Percentiles rank a stretch among this genome's conserved stretches.
These are phyloP conservation scores for Mallotus repandus DNA, from an alignment of 441 rosid genomes.

Conservation along the genomic window DNA sequence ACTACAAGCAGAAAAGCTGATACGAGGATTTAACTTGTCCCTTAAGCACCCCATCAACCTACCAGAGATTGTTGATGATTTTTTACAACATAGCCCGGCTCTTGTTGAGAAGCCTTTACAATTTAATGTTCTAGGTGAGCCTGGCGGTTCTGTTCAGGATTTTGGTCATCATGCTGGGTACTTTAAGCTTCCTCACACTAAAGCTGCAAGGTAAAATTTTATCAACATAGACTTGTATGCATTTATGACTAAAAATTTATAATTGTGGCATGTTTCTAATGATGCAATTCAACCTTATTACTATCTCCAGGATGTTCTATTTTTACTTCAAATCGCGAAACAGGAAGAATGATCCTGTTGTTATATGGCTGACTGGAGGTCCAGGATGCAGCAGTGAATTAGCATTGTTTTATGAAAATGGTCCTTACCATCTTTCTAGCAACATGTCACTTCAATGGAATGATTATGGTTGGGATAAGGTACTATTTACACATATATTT, in stretches of 20 bases:
- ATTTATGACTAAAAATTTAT: neutral
- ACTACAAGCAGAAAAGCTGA: slow-evolving; percentile 45
- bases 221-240: neutral
- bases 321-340: slow-evolving; percentile 71
- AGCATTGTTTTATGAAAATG: slow-evolving; percentile 85
- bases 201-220: slow-evolving; percentile 53
- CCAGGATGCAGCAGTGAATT: slow-evolving; percentile 91
- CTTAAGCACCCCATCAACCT: slow-evolving; percentile 39
- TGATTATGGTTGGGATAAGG: slow-evolving; percentile 94
- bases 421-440: slow-evolving; percentile 61
- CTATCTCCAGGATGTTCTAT: slow-evolving; percentile 73
- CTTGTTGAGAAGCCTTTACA: slow-evolving; percentile 53
- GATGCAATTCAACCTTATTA: neutral
- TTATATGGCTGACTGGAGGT: slow-evolving; percentile 89
- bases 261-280: neutral
- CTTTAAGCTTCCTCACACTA: slow-evolving; percentile 57
- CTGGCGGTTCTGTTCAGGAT: slow-evolving; percentile 53
- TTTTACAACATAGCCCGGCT: slow-evolving; percentile 6
- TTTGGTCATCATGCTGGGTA: slow-evolving; percentile 93
- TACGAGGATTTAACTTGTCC: slow-evolving; percentile 50
- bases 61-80: slow-evolving; percentile 1
- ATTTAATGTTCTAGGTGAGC: slow-evolving; percentile 29
- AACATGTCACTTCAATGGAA: slow-evolving; percentile 71
- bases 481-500: slow-evolving; percentile 15
- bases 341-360: slow-evolving; percentile 64